Base-by-base conservation (phyloP, 2,329 filamentous ascomycete species). In the Aspergillus terreus region DNA sequence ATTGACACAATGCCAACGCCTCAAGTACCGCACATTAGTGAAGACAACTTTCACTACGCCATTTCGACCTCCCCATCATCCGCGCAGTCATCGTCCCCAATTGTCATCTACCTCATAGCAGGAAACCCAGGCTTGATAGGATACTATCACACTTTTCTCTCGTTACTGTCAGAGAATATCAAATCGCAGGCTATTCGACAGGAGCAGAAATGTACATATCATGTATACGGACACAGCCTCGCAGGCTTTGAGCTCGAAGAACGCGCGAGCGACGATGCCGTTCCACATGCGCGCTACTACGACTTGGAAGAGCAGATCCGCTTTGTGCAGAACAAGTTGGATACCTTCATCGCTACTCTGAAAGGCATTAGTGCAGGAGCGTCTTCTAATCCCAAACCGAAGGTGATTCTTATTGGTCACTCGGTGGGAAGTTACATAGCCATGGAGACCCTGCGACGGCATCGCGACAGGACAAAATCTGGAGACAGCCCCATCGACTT, bases 361-460 rank as follows among this genome's bases (percentile, higher is more conserved):
- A 30, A 9, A n/a, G 17, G 36, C 14, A 19, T 11, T 3, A 15
- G 14, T 30, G 4, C 40, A 4, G 27, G 7, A 27, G n/a, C 11
- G 14, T 3, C n/a, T 23, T 6, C 23, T 11, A 10, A 2, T 11
- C 6, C 23, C 11, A 45, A 10, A 12, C 58, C 67, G 4, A 71
- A 71, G 46, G 80, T 90, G 15, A 76, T 90, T 6, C 71, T 92
- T 14, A 80, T 87, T 46, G 88, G 87, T 4, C 88, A 92, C 68
- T 90, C 86, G 0, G 85, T 92, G 1, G 88, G 88, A 21, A 75
- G 82, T 9, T 92, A 88, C 65, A 85, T 92, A 17, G 73, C 80
- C 2, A 80, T 90, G 56, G 86, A 91, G 65, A 71, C 88, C 27
- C 80, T 88, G 44, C 75, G 83, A 54, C 75, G 82, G 9, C 78